These are phyloP conservation scores for Fomitopsis serialis DNA, from an alignment of 768 basidiomycete genomes.

Conservation along the genomic window DNA sequence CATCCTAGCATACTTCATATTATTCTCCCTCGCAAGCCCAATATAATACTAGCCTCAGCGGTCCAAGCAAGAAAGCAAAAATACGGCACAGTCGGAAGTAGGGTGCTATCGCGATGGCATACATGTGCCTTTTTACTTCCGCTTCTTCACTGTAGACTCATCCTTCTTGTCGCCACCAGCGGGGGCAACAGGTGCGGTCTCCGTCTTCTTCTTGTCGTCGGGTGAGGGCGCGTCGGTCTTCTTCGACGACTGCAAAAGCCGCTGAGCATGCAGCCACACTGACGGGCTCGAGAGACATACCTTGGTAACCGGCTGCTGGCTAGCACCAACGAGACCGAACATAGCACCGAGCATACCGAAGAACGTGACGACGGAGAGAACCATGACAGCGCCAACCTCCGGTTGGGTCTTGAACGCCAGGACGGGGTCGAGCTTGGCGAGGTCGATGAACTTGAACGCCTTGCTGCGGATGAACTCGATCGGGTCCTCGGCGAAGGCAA, in stretches of 20 bases:
- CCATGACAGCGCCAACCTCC: slow-evolving; percentile 77
- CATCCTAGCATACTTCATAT: not conserved
- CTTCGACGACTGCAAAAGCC: slow-evolving; percentile 51
- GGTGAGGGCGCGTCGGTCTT: slow-evolving; percentile 65
- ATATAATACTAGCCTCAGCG: slow-evolving; percentile 15
- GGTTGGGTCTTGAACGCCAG: slow-evolving; percentile 84
- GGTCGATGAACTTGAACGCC: slow-evolving; percentile 75
- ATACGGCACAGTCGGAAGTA: slow-evolving; percentile 7
- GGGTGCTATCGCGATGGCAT: slow-evolving; percentile 1
- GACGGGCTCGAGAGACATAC: slow-evolving; percentile 27
- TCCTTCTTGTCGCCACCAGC: slow-evolving; percentile 74
- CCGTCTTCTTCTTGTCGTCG: slow-evolving; percentile 62
- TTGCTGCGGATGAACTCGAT: slow-evolving; percentile 75
- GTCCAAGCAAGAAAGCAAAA: slow-evolving; percentile 12
- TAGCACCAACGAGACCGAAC: slow-evolving; percentile 72
- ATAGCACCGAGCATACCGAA: slow-evolving; percentile 81
- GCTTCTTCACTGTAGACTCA: slow-evolving; percentile 67
- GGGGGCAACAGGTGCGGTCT: slow-evolving; percentile 61
- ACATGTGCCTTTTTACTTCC: slow-evolving; percentile 43
- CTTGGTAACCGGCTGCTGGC: slow-evolving; percentile 69
- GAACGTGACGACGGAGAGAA: slow-evolving; percentile 68
- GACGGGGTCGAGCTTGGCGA: slow-evolving; percentile 70
- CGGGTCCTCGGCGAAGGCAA: slow-evolving; percentile 67
- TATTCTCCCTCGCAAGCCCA: slow-evolving; percentile 16
- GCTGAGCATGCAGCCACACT: slow-evolving; percentile 3